Percentiles rank a stretch among this genome's conserved stretches.
Conservation (phyloP, 1,139 yeast species). For the Scheffersomyces parashehatae region DNA sequence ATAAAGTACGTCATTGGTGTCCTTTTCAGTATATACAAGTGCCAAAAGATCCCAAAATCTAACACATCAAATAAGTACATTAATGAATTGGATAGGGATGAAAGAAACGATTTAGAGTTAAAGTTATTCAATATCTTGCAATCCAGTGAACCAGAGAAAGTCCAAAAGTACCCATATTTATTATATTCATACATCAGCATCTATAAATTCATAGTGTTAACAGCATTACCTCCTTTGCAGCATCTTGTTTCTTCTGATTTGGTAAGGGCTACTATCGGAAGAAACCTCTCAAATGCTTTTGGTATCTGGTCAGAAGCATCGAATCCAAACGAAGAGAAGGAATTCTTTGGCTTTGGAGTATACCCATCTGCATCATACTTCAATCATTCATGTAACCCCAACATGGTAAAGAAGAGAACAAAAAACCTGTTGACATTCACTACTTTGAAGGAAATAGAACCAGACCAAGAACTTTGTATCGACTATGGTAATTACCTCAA, state of each 20-base stretch:
- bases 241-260: constrained; percentile 36
- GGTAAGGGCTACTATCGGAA: constrained; percentile 56
- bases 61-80: constrained; percentile 5
- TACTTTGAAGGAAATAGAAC: constrained; percentile 28
- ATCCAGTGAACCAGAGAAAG: constrained; percentile 55
- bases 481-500: constrained; percentile 58
- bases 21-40: constrained; percentile 25
- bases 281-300: constrained; percentile 72
- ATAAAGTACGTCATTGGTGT: constrained; percentile 36
- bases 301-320: constrained; percentile 63
- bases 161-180: constrained; percentile 50
- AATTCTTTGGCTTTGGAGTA: constrained; percentile 66
- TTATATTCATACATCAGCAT: constrained; percentile 51
- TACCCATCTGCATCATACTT: constrained; percentile 70
- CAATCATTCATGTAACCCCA: constrained; percentile 55
- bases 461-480: constrained; percentile 59
- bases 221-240: constrained; percentile 41
- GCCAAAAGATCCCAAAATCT: constrained; percentile 4
- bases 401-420: constrained; percentile 23
- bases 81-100: constrained; percentile 10
- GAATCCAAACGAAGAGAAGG: constrained; percentile 47
- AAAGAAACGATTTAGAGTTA: constrained; percentile 20
- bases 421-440: constrained; percentile 23
- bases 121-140: constrained; percentile 48
- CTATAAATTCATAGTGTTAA: constrained; percentile 49